Evolutionary conservation across 768 basidiomycete genomes (phyloP).

Genomic region (Pisolithus tinctorius): DNA sequence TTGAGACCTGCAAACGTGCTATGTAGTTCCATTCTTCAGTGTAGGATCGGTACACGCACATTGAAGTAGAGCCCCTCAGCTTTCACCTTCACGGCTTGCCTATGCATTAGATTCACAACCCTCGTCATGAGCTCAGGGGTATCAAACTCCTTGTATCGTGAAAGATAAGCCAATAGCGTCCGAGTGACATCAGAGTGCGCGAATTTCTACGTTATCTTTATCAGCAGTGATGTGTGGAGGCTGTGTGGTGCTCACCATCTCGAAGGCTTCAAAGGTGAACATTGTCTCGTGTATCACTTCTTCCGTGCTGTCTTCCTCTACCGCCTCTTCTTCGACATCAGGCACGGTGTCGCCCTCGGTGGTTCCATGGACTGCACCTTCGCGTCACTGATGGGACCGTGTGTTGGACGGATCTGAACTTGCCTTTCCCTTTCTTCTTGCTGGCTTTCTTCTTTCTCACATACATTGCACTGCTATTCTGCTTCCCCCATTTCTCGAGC

Average conservation of each 20-base stretch:
- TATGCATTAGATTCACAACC: slow-evolving; percentile 82
- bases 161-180: slow-evolving; percentile 77
- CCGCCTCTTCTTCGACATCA: slow-evolving; percentile 56
- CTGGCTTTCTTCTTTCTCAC: slow-evolving; percentile 60
- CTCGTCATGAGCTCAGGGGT: slow-evolving; percentile 79
- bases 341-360: slow-evolving; percentile 58
- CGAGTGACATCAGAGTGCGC: slow-evolving; percentile 80
- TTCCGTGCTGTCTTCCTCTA: slow-evolving; percentile 51
- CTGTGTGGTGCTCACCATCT: slow-evolving; percentile 52
- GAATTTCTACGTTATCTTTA: slow-evolving; percentile 59
- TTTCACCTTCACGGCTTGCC: slow-evolving; percentile 85
- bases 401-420: slow-evolving; percentile 28
- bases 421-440: slow-evolving; percentile 43
- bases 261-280: slow-evolving; percentile 89
- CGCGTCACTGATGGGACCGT: slow-evolving; percentile 6
- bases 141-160: slow-evolving; percentile 76
- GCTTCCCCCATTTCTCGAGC: slow-evolving; percentile 84
- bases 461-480: slow-evolving; percentile 58
- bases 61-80: slow-evolving; percentile 96
- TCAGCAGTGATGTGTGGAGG: slow-evolving; percentile 12
- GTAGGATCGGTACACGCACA: slow-evolving; percentile 36
- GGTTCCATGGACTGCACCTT: slow-evolving; percentile 27
- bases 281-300: slow-evolving; percentile 73
- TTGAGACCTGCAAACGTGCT: slow-evolving; percentile 64
- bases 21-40: slow-evolving; percentile 4